Evolutionary conservation across 495 filamentous ascomycete genomes (phyloP).

Genomic region (Talaromyces stipitatus): DNA sequence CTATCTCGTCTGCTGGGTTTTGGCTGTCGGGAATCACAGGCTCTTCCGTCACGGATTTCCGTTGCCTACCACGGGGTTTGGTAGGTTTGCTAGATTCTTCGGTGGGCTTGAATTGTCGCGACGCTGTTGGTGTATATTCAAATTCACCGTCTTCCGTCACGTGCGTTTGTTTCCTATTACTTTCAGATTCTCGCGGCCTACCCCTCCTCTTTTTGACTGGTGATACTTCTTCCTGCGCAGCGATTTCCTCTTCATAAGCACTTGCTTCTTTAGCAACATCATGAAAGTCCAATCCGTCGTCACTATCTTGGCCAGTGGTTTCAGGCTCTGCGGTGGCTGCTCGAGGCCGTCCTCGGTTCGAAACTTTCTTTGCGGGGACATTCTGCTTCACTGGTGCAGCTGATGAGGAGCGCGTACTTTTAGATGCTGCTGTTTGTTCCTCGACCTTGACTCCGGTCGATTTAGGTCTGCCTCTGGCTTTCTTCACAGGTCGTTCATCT

Average conservation of each 20-base stretch:
- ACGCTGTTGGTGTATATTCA: conserved; percentile 38
- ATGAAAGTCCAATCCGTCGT: neutral
- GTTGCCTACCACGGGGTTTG: conserved; percentile 18
- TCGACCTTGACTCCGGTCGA: conserved; percentile 9
- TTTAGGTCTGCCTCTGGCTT: conserved; percentile 31
- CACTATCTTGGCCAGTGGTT: conserved; percentile 18
- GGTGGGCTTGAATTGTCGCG: conserved; percentile 18
- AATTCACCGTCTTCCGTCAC: conserved; percentile 39
- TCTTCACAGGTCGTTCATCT: conserved; percentile 35
- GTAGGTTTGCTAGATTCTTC: conserved; percentile 12
- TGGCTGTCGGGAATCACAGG: conserved; percentile 39
- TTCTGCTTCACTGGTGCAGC: conserved; percentile 19
- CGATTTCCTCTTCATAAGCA: conserved; percentile 13
- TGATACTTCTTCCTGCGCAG: neutral
- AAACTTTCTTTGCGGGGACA: conserved; percentile 23
- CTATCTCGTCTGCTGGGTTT: conserved; percentile 25
- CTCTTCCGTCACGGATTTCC: conserved; percentile 16
- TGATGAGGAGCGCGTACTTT: neutral
- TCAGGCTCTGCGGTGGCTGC: conserved; percentile 17
- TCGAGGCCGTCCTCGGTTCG: conserved; percentile 16
- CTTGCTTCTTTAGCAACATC: conserved; percentile 6
- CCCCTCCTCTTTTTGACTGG: conserved; percentile 20
- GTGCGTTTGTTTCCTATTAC: conserved; percentile 15
- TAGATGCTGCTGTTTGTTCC: neutral
- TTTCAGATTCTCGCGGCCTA: conserved; percentile 24